A percentile compares a stretch with the other conserved stretches of the same genome.
These are phyloP conservation scores for Colletotrichum karsti DNA, from an alignment of 2,329 filamentous ascomycete genomes.

Conservation along the genomic window DNA sequence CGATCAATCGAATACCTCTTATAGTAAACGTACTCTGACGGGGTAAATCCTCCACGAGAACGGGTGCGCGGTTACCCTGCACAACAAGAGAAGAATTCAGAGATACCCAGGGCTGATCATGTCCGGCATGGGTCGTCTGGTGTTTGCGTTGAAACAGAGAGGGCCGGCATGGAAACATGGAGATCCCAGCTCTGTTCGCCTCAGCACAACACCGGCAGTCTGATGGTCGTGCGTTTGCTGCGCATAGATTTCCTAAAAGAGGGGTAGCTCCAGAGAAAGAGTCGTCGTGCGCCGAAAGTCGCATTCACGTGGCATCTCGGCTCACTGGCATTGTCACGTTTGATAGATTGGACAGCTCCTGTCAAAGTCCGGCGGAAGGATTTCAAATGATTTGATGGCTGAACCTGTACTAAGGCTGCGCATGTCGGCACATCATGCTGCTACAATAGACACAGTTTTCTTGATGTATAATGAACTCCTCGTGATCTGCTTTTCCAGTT, in stretches of 20 bases:
- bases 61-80: too few relatives aligned
- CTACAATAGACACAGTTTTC: not conserved
- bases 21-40: not conserved
- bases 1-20: too few relatives aligned
- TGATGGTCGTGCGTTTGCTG: not conserved
- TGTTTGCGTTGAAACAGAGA: constrained; percentile 10
- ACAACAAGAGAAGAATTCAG: not conserved
- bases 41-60: not conserved
- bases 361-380: not conserved
- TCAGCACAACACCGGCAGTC: not conserved
- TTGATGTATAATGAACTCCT: too few relatives aligned
- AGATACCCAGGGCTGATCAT: not conserved
- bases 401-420: not conserved
- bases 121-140: not conserved
- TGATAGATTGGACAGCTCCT: not conserved
- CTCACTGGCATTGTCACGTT: not conserved
- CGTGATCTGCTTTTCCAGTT: not conserved
- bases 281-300: not conserved
- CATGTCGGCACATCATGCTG: not conserved
- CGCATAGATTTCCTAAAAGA: constrained; percentile 4
- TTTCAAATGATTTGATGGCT: not conserved
- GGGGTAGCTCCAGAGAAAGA: not conserved
- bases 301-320: constrained; percentile 17
- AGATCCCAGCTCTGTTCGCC: not conserved
- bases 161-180: not conserved